Evolutionary conservation across 2,329 filamentous ascomycete species (phyloP).

Genomic region (Fusarium virguliforme): DNA sequence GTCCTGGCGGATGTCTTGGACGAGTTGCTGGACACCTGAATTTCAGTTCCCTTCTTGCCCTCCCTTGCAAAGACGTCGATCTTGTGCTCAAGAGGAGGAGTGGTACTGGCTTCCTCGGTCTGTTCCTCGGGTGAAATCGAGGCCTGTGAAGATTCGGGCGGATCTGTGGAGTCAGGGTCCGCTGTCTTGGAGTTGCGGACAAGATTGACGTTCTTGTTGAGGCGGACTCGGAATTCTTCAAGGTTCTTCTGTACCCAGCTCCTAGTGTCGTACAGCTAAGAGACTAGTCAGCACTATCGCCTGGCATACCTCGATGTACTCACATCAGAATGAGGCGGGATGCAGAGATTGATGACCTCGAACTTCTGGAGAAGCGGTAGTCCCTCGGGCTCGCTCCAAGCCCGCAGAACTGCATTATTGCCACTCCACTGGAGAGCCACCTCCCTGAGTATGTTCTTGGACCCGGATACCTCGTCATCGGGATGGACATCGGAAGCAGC

Average conservation of each 20-base stretch:
- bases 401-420: constrained; percentile 25
- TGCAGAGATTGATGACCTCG: constrained; percentile 9
- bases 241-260: neutral
- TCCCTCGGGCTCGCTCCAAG: constrained; percentile 29
- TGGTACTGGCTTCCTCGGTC: neutral
- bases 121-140: neutral
- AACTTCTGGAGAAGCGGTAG: constrained; percentile 14
- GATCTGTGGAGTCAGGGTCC: too few species aligned
- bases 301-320: neutral
- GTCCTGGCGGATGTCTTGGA: neutral
- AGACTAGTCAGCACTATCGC: neutral
- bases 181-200: neutral
- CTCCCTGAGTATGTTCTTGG: neutral
- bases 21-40: neutral
- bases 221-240: neutral
- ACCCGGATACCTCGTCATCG: neutral
- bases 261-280: neutral
- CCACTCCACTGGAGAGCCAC: constrained; percentile 17
- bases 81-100: neutral
- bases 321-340: constrained; percentile 1
- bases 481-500: neutral
- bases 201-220: neutral
- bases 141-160: too few species aligned
- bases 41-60: neutral
- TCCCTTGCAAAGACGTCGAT: neutral